A percentile compares a stretch with the other conserved stretches of the same genome.
phyloP scores from a whole-genome alignment of 805 yeast species.

The Ogataea pignaliae region DNA sequence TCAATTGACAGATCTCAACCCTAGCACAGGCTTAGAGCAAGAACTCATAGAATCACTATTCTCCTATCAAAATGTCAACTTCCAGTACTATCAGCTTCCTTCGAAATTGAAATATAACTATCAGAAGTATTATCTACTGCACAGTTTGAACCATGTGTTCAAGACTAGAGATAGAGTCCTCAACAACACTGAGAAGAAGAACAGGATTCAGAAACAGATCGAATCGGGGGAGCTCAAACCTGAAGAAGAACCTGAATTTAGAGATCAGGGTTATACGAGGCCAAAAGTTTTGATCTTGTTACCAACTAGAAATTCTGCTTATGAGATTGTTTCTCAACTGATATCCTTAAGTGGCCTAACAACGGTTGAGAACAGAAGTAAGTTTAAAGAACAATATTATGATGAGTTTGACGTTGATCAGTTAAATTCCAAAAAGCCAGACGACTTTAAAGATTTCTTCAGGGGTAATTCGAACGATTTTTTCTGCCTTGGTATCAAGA shows the following conservation, averaged over 20 bases:
- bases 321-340: constrained; percentile 58
- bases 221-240: constrained; percentile 32
- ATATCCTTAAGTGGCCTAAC: constrained; percentile 60
- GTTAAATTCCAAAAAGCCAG: constrained; percentile 58
- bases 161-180: constrained; percentile 85
- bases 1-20: constrained; percentile 26
- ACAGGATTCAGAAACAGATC: constrained; percentile 30
- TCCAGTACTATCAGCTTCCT: constrained; percentile 48
- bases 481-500: constrained; percentile 85
- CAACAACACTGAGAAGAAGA: constrained; percentile 64
- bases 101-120: constrained; percentile 34
- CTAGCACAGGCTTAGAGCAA: constrained; percentile 41
- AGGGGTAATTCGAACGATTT: constrained; percentile 89
- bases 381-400: constrained; percentile 68
- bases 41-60: constrained; percentile 60
- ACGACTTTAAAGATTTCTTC: constrained; percentile 74
- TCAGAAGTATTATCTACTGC: constrained; percentile 62
- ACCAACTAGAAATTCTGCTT: constrained; percentile 81
- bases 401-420: constrained; percentile 34
- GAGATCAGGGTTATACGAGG: constrained; percentile 95
- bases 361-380: constrained; percentile 75
- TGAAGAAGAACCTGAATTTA: constrained; percentile 49
- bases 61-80: constrained; percentile 66
- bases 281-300: constrained; percentile 80
- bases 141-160: constrained; percentile 74